Evolutionary conservation across 371 early-diverging fungal genomes (phyloP).

Genomic region (Mortierella sp.): DNA sequence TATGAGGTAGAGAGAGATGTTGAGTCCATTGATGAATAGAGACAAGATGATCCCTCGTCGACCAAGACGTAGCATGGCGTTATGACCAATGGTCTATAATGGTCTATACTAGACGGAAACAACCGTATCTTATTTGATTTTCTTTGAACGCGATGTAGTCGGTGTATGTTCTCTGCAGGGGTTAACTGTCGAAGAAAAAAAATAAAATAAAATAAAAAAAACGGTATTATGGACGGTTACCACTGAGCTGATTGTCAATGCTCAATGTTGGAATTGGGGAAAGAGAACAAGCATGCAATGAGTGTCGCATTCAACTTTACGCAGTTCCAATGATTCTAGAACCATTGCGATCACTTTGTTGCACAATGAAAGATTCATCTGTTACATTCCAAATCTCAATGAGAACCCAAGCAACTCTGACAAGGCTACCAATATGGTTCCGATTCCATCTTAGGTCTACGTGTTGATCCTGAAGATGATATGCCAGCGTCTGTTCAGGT

Average conservation of each 20-base stretch:
- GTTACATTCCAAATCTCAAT: conserved; percentile 38
- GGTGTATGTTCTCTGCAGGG: neutral
- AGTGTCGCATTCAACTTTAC: conserved; percentile 4
- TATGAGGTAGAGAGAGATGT: conserved; percentile 43
- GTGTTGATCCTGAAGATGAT: neutral
- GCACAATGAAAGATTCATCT: neutral
- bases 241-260: neutral
- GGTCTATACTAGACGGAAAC: neutral
- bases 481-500: neutral
- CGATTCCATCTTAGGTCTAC: neutral
- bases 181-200: too few species aligned
- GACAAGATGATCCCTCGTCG: conserved; percentile 48
- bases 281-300: neutral
- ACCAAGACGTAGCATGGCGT: conserved; percentile 38
- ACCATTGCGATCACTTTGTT: neutral
- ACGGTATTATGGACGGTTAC: neutral
- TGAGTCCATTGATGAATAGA: conserved; percentile 50
- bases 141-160: too few species aligned
- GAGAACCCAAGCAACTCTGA: neutral
- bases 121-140: too few species aligned
- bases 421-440: neutral
- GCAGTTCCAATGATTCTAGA: neutral
- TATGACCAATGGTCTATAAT: neutral
- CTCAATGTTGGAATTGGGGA: conserved; percentile 7
- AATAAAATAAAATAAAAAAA: too few species aligned